These are phyloP conservation scores for Syzygium aqueum DNA, from an alignment of 345 rosid genomes.

Conservation along the genomic window DNA sequence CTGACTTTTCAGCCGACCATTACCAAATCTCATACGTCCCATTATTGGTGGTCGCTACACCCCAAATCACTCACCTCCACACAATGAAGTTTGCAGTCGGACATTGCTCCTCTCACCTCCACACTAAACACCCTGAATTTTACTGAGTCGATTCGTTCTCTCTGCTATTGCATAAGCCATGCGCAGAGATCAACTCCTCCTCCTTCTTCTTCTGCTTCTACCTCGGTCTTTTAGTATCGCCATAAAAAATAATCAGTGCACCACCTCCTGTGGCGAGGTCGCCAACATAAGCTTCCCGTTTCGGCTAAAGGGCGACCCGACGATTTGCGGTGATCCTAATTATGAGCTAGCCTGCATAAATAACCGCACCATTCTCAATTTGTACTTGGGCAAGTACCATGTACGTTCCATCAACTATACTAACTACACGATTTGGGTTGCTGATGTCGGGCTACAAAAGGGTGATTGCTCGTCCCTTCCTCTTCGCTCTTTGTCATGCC, in stretches of 20 bases:
- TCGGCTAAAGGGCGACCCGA: rapidly evolving
- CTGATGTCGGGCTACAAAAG: rapidly evolving
- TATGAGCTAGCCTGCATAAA: neutral
- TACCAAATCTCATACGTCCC: too few relatives aligned
- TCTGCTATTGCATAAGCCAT: neutral
- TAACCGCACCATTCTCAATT: neutral
- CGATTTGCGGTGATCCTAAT: rapidly evolving
- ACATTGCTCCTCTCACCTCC: neutral
- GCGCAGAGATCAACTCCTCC: neutral
- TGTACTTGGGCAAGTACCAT: rapidly evolving
- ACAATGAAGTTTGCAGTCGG: too few relatives aligned
- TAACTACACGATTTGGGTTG: neutral
- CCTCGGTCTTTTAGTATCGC: too few relatives aligned
- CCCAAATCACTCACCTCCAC: too few relatives aligned
- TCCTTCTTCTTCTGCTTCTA: neutral
- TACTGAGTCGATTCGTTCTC: neutral
- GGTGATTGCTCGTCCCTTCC: neutral
- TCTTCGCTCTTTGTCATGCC: neutral
- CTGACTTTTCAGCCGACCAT: too few relatives aligned
- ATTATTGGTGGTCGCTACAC: too few relatives aligned
- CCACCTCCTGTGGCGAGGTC: neutral
- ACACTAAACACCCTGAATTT: neutral
- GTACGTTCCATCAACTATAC: neutral
- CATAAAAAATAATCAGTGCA: neutral
- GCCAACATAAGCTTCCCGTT: neutral